Conservation (phyloP, 2,329 filamentous ascomycete genomes). For the Nothophoma quercina region DNA sequence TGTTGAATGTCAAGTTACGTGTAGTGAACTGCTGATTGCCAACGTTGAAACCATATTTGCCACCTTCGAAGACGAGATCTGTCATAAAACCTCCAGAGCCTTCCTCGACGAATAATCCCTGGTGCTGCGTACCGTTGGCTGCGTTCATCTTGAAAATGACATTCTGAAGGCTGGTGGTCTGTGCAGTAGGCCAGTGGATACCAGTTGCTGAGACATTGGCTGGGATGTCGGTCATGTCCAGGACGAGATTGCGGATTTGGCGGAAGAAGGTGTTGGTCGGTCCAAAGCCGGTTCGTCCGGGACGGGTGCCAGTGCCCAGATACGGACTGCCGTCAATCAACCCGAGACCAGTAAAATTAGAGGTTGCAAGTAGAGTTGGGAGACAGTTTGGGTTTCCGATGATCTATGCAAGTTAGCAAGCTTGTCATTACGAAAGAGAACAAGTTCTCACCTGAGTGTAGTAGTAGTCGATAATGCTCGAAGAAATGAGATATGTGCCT, state of each 20-base stretch:
- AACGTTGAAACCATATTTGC: conserved; percentile 50
- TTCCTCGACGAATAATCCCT: conserved; percentile 55
- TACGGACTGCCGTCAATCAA: conserved; percentile 67
- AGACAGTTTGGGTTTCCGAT: conserved; percentile 66
- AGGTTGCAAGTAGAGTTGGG: conserved; percentile 62
- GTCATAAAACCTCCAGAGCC: conserved; percentile 57
- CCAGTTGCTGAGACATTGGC: conserved; percentile 55
- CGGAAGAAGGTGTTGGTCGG: conserved; percentile 70
- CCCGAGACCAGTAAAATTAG: conserved; percentile 62
- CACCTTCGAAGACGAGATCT: conserved; percentile 56
- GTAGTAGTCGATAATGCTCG: conserved; percentile 68
- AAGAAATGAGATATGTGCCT: conserved; percentile 66
- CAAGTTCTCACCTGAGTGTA: conserved; percentile 58
- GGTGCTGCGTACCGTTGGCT: conserved; percentile 55
- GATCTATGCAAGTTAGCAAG: conserved; percentile 43
- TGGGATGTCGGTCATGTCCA: conserved; percentile 65
- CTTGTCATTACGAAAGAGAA: not conserved
- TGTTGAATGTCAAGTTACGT: conserved; percentile 62
- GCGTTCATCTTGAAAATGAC: conserved; percentile 55
- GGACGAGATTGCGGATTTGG: conserved; percentile 69
- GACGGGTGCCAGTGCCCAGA: conserved; percentile 35
- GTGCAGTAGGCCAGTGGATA: conserved; percentile 57
- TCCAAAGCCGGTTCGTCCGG: conserved; percentile 50
- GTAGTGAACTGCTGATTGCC: conserved; percentile 64
- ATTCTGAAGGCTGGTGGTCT: conserved; percentile 56